These are phyloP conservation scores for Aureobasidium sp. DNA, from an alignment of 2,329 filamentous ascomycete genomes.

Conservation along the genomic window DNA sequence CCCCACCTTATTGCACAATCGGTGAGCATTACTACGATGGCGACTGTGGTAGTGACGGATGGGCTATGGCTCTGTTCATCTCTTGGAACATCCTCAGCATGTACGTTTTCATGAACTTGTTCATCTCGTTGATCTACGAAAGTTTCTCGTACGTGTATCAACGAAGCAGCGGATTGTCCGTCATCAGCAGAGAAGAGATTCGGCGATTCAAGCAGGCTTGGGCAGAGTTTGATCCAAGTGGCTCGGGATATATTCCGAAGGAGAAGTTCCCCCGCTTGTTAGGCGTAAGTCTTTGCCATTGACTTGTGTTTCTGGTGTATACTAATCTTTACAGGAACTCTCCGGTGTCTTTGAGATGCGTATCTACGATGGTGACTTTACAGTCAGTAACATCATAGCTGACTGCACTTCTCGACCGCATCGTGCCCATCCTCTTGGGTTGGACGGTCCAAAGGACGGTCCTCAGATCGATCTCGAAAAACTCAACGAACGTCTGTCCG, in stretches of 20 bases:
- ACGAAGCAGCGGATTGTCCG: conserved; percentile 83
- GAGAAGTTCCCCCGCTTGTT: conserved; percentile 82
- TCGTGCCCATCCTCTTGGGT: conserved; percentile 45
- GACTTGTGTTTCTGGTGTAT: not conserved
- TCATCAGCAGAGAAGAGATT: conserved; percentile 87
- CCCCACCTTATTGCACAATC: conserved; percentile 72
- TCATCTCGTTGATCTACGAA: conserved; percentile 97
- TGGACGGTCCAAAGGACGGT: conserved; percentile 30
- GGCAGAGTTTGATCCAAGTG: conserved; percentile 89
- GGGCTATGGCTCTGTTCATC: conserved; percentile 86
- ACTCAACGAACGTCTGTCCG: conserved; percentile 64
- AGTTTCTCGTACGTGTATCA: conserved; percentile 99
- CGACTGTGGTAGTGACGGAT: conserved; percentile 85
- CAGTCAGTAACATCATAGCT: conserved; percentile 78
- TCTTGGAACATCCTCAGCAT: conserved; percentile 99
- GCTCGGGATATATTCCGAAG: conserved; percentile 84
- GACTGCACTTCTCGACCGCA: conserved; percentile 56
- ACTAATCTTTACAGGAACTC: conserved; percentile 51
- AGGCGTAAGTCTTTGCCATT: conserved; percentile 48
- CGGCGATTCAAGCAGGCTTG: conserved; percentile 97
- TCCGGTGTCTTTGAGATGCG: conserved; percentile 96
- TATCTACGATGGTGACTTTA: conserved; percentile 87
- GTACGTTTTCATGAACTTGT: conserved; percentile 98
- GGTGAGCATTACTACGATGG: conserved; percentile 68
- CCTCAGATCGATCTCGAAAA: conserved; percentile 61